These are phyloP conservation scores for Cladosporium sphaerospermum DNA, from an alignment of 2,329 filamentous ascomycete genomes.

Conservation along the genomic window DNA sequence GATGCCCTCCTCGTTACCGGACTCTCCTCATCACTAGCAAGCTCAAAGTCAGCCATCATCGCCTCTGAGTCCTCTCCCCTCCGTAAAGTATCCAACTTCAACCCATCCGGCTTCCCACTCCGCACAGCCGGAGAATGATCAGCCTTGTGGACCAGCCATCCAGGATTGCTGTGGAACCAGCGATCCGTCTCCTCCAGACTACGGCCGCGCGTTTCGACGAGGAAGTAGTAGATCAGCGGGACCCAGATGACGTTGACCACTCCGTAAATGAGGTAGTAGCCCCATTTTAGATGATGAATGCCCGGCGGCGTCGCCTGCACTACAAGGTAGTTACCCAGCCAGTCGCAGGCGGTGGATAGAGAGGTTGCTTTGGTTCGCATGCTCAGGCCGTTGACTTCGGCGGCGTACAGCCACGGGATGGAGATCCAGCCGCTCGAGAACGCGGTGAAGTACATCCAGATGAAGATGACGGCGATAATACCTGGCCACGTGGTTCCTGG, in stretches of 20 bases:
- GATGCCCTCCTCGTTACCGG: conserved; percentile 12
- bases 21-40: conserved; percentile 11
- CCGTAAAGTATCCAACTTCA: conserved; percentile 7
- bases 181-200: conserved; percentile 21
- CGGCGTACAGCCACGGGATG: conserved; percentile 21
- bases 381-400: conserved; percentile 44
- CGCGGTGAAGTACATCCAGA: conserved; percentile 65
- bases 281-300: conserved; percentile 23
- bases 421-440: conserved; percentile 51
- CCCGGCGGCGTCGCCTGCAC: conserved; percentile 21
- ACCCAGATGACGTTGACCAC: conserved; percentile 36
- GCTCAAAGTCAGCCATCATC: conserved; percentile 18
- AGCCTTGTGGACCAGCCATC: conserved; percentile 19
- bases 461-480: conserved; percentile 50
- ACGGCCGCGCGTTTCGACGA: conserved; percentile 29
- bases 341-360: conserved; percentile 47
- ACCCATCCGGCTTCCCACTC: background rate
- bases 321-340: conserved; percentile 46
- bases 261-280: conserved; percentile 24
- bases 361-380: conserved; percentile 51
- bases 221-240: conserved; percentile 55
- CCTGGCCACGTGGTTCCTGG: conserved; percentile 25
- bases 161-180: conserved; percentile 17
- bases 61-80: conserved; percentile 16
- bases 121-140: conserved; percentile 9